A percentile compares a stretch with the other conserved stretches of the same genome.
These are phyloP conservation scores for Stagonosporopsis rhizophila DNA, from an alignment of 2,329 filamentous ascomycete genomes.

Conservation along the genomic window DNA sequence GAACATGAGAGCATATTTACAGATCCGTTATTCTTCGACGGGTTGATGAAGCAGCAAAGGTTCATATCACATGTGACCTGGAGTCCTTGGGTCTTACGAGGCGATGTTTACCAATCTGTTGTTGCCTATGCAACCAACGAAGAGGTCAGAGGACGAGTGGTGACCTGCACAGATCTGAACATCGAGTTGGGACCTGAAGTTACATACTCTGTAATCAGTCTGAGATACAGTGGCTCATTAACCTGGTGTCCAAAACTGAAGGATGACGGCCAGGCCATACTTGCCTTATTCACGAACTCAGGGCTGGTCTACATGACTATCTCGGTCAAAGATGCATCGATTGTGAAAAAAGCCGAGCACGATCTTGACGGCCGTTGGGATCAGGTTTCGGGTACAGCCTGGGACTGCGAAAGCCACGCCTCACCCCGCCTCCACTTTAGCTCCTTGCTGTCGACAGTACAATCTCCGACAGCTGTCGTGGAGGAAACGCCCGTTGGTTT, in stretches of 20 bases:
- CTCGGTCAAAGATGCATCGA: slow-evolving; percentile 31
- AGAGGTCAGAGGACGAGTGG: slow-evolving; percentile 35
- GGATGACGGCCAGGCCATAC: slow-evolving; percentile 24
- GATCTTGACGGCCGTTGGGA: slow-evolving; percentile 55
- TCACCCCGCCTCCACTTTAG: slow-evolving; percentile 45
- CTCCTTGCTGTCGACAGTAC: slow-evolving; percentile 47
- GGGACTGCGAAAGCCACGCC: slow-evolving; percentile 34
- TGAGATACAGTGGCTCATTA: slow-evolving; percentile 37
- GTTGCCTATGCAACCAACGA: slow-evolving; percentile 48
- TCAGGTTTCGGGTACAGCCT: slow-evolving; percentile 44
- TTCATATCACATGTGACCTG: slow-evolving; percentile 48
- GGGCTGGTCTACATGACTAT: slow-evolving; percentile 38
- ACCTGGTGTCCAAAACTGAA: slow-evolving; percentile 37
- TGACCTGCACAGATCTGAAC: slow-evolving; percentile 24
- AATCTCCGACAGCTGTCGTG: slow-evolving; percentile 41
- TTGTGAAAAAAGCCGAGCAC: slow-evolving; percentile 31
- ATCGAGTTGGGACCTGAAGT: slow-evolving; percentile 34
- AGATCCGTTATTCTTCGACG: slow-evolving; percentile 37
- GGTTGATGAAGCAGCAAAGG: slow-evolving; percentile 41
- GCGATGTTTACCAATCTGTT: slow-evolving; percentile 35
- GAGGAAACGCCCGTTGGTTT: slow-evolving; percentile 30
- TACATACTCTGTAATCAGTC: slow-evolving; percentile 28
- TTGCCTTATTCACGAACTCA: slow-evolving; percentile 43
- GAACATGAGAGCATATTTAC: slow-evolving; percentile 20
- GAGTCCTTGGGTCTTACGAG: slow-evolving; percentile 47